phyloP scores from a whole-genome alignment of 169 alveolate species.

The Plasmodium falciparum region DNA sequence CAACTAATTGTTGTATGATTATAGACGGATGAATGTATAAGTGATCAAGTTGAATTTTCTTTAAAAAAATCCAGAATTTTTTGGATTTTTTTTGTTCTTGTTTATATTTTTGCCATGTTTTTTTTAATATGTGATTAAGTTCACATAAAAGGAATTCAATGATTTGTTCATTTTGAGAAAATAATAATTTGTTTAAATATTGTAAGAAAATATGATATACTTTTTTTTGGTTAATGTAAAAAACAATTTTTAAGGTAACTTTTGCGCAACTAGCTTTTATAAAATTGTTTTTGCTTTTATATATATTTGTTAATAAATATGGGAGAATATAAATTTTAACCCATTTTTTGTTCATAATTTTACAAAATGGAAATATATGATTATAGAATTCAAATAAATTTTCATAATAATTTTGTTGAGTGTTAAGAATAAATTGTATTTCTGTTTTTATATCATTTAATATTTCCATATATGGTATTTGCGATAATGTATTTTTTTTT shows the following conservation, averaged over 20 bases:
- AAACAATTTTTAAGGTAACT: slow-evolving; percentile 22
- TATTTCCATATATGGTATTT: slow-evolving; percentile 31
- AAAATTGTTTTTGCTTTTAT: slow-evolving; percentile 19
- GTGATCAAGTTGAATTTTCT: slow-evolving; percentile 24
- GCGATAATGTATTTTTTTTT: slow-evolving; percentile 1
- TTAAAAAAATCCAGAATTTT: slow-evolving; percentile 9
- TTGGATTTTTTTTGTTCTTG: background rate
- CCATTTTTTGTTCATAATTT: slow-evolving; percentile 65
- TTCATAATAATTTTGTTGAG: background rate
- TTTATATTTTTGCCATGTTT: slow-evolving; percentile 1
- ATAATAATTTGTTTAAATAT: slow-evolving; percentile 24
- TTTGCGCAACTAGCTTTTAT: slow-evolving; percentile 25
- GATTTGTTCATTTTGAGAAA: slow-evolving; percentile 11
- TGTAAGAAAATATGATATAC: slow-evolving; percentile 7
- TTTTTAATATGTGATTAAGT: slow-evolving; percentile 28
- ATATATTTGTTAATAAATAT: slow-evolving; percentile 23
- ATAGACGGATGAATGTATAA: slow-evolving; percentile 27
- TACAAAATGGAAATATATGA: slow-evolving; percentile 23
- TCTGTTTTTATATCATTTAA: slow-evolving; percentile 30
- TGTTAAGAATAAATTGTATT: slow-evolving; percentile 8
- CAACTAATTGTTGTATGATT: slow-evolving; percentile 15
- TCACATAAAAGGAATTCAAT: slow-evolving; percentile 25
- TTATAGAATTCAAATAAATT: slow-evolving; percentile 40
- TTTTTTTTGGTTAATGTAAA: slow-evolving; percentile 37
- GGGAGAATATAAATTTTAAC: slow-evolving; percentile 50